phyloP scores from a whole-genome alignment of 768 basidiomycete genomes.

The Dendrothele bispora region DNA sequence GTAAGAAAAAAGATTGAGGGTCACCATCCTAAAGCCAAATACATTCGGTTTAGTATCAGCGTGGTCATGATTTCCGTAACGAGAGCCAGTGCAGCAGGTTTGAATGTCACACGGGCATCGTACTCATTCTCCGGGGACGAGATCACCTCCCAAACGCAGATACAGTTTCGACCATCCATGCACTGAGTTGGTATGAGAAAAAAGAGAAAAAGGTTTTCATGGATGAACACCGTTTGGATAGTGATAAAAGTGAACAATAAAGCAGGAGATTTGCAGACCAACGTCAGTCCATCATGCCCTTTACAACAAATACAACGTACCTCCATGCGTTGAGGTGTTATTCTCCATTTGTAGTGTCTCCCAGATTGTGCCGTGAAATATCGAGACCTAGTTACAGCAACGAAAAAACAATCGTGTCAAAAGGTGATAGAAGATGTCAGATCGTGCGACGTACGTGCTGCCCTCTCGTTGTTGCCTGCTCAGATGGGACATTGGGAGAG shows the following conservation, averaged over 20 bases:
- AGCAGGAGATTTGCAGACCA: slow-evolving; percentile 2
- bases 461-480: slow-evolving; percentile 57
- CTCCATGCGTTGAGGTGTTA: slow-evolving; percentile 65
- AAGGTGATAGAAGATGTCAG: background rate
- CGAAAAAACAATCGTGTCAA: too few relatives aligned
- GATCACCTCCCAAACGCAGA: slow-evolving; percentile 71
- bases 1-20: too few relatives aligned
- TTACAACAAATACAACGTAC: slow-evolving; percentile 37
- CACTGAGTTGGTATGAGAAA: slow-evolving; percentile 43
- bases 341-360: slow-evolving; percentile 75
- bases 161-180: slow-evolving; percentile 54
- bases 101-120: slow-evolving; percentile 61
- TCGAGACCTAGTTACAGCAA: slow-evolving; percentile 68
- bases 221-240: background rate
- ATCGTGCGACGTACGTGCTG: slow-evolving; percentile 53
- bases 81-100: slow-evolving; percentile 53
- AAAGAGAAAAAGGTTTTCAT: too few relatives aligned
- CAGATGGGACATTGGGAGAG: slow-evolving; percentile 56
- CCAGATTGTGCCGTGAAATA: slow-evolving; percentile 75
- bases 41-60: slow-evolving; percentile 72
- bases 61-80: slow-evolving; percentile 80
- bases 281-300: background rate
- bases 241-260: background rate
- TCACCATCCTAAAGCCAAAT: slow-evolving; percentile 58
- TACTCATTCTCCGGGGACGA: slow-evolving; percentile 51